Base-by-base conservation (phyloP, 306 rosid genomes). In the Quercus berberidifolia region DNA sequence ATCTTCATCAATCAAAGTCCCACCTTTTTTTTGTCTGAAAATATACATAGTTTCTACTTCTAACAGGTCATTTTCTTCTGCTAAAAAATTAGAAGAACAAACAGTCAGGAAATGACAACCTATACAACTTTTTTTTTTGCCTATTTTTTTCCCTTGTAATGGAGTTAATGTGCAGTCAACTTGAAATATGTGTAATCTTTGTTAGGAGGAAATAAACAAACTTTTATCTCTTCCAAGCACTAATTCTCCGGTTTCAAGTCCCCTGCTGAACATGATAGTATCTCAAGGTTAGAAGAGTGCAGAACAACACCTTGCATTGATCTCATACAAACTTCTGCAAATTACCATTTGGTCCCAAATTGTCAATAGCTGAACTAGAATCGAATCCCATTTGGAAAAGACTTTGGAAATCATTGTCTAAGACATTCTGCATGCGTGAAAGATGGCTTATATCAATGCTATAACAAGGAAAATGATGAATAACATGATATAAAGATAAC, bases 1-100 rank as follows among this genome's bases (percentile, higher is more conserved):
- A 79, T 77, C 87, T 79, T 77, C 84, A 77, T 82, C 88, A 80
- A 73, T 79, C 87, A 84, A 70, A 78, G 73, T 77, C 87, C 74
- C 56, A 81, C 80, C 57, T 81, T 65, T 63, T 63, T 65, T 63
- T 59, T 46, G 79, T 71, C 80, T 78, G 81, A 78, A 41, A 41
- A 84, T 81, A 51, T 78, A 85, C 85, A 88, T 49, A 71, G 69
- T 79, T 82, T 63, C 69, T 65, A 80, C 76, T 78, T 80, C 88
- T 83, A 88, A 86, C 85, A 78, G 87, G 88, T 87, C 90, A 86
- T 88, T 92, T 88, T 88, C 87, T 88, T 94, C 96, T 88, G 84
- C 92, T 89, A 89, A 92, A 92, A 92, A 92, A 74, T 79, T 88
- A 90, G 92, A 90, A 91, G 97, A 87, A 88, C 92, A 84, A 91